Evolutionary conservation across 2,329 filamentous ascomycete genomes (phyloP), one percentile per base, ranked within the genome.

Genomic region (Orbilia quercus): DNA sequence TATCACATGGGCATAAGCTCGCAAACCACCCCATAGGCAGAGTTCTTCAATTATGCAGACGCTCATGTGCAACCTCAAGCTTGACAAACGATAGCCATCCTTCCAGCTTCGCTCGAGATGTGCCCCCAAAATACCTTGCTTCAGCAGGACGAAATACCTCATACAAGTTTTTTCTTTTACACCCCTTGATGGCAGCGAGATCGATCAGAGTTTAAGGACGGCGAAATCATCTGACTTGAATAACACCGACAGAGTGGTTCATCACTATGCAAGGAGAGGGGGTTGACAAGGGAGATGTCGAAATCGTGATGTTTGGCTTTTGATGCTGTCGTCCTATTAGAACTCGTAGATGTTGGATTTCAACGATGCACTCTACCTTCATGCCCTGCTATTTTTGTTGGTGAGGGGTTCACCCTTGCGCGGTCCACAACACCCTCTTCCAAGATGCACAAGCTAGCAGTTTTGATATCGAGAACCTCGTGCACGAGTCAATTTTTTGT

Each of bases 151-250:
- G 65, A 73, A 65, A 65, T 72, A 34, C 58, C 66, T 72, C 66
- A 71, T 70, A 48, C n/a, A 51, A n/a, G n/a, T n/a, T n/a, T n/a
- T n/a, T n/a, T n/a, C n/a, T n/a, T n/a, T n/a, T n/a, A n/a, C n/a
- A n/a, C n/a, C n/a, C n/a, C n/a, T 50, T 40, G 40, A 50, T 38
- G 34, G 18, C 7, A n/a, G n/a, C 11, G 42, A 59, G 54, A 73
- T 40, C 60, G 66, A 73, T 62, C 60, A 73, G 69, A 59, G 25
- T 38, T 25, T 31, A 58, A 44, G 54, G 38, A 73, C 23, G 42
- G 38, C 60, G 14, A 73, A 66, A 65, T 73, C 69, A 73, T 73
- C 55, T 73, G 69, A 73, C 69, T 73, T 73, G 69, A 73, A 28
- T 48, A 60, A 66, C 60, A 73, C 69, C 69, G 69, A 66, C 60